phyloP scores from a whole-genome alignment of 2,329 filamentous ascomycete genomes.

The Cercospora nicotianae region DNA sequence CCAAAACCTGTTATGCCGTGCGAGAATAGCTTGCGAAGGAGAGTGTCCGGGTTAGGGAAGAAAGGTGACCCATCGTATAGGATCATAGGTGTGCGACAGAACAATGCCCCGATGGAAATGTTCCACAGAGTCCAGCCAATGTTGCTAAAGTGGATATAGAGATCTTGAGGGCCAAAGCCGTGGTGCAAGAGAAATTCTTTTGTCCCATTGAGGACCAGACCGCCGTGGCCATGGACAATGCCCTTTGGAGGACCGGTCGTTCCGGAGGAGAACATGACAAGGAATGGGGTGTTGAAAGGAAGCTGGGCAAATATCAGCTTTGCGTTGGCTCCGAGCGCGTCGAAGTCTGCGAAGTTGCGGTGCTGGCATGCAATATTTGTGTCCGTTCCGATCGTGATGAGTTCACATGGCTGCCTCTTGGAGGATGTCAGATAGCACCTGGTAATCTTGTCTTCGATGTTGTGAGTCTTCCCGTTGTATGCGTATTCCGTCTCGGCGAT shows the following conservation, averaged over 20 bases:
- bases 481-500: conserved; percentile 21
- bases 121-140: conserved; percentile 88
- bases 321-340: not conserved
- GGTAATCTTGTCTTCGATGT: conserved; percentile 8
- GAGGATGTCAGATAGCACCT: not conserved
- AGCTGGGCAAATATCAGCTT: not conserved
- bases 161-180: conserved; percentile 43
- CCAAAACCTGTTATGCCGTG: conserved; percentile 70
- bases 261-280: not conserved
- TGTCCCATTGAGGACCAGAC: not conserved
- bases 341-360: not conserved
- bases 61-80: not conserved
- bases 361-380: not conserved
- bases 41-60: not conserved
- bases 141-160: conserved; percentile 58
- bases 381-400: not conserved
- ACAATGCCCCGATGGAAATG: conserved; percentile 56
- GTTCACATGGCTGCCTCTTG: not conserved
- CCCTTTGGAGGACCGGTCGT: not conserved
- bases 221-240: not conserved
- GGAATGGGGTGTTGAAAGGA: not conserved
- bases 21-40: conserved; percentile 57
- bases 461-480: conserved; percentile 19
- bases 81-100: not conserved
- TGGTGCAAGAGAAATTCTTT: conserved; percentile 54